A percentile compares a stretch with the other conserved stretches of the same genome.
Evolutionary conservation across 495 filamentous ascomycete genomes (phyloP).

Genomic region (Aspergillus diversus): DNA sequence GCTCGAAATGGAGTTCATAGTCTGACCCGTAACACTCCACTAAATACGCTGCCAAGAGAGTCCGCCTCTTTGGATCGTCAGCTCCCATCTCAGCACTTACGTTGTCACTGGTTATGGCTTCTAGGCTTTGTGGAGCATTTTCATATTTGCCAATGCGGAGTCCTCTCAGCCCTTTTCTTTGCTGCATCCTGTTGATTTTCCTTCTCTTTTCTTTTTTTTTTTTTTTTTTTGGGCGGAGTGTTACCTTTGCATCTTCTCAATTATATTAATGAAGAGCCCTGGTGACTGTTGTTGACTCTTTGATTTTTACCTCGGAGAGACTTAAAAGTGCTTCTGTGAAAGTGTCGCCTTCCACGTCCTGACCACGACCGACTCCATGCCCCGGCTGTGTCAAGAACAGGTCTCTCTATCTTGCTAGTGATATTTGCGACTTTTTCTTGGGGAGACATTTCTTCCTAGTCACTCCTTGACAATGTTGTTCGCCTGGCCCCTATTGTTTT

Average conservation of each 20-base stretch:
- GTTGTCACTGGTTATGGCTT: conserved; percentile 27
- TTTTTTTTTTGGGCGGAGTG: neutral
- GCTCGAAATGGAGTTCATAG: conserved; percentile 14
- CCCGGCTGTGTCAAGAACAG: conserved; percentile 9
- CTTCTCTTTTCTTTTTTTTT: conserved; percentile 9
- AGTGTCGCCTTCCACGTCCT: neutral
- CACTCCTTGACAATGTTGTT: conserved; percentile 41
- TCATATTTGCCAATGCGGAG: conserved; percentile 15
- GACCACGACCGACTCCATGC: conserved; percentile 17
- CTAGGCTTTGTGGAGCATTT: conserved; percentile 20
- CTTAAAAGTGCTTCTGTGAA: neutral
- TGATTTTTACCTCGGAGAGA: neutral
- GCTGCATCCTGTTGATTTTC: conserved; percentile 4
- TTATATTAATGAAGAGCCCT: neutral
- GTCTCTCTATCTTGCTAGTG: conserved; percentile 13
- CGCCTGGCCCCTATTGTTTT: conserved; percentile 32
- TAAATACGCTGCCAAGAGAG: conserved; percentile 38
- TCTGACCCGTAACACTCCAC: conserved; percentile 29
- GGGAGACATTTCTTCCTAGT: conserved; percentile 29
- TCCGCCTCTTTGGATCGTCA: conserved; percentile 35
- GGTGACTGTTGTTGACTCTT: neutral
- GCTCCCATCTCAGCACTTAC: conserved; percentile 34
- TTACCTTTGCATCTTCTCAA: no score
- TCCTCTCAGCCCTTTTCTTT: conserved; percentile 14
- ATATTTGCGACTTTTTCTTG: conserved; percentile 19